Evolutionary conservation across 2,329 filamentous ascomycete genomes (phyloP).

Genomic region (Aspergillus piperis): DNA sequence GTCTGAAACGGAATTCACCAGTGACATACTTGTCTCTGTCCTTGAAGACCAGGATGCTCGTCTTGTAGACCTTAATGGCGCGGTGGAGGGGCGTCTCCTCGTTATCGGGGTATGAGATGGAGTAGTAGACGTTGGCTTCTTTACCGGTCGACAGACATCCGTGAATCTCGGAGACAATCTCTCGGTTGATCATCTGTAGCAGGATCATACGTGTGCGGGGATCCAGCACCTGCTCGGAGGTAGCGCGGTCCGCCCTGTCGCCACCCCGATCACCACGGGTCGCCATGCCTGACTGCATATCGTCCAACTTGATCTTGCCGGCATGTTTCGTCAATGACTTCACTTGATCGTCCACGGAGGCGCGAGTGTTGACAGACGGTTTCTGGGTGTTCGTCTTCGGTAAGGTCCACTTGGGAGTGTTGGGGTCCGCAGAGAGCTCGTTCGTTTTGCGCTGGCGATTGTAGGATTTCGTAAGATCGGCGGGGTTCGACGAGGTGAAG

Average conservation of each 20-base stretch:
- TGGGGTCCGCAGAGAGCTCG: slow-evolving; percentile 51
- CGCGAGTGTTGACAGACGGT: slow-evolving; percentile 74
- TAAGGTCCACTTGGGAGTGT: slow-evolving; percentile 56
- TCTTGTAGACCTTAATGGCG: slow-evolving; percentile 99
- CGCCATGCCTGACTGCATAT: slow-evolving; percentile 55
- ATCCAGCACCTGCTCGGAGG: slow-evolving; percentile 91
- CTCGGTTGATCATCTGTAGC: slow-evolving; percentile 91
- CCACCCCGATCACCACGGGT: slow-evolving; percentile 48
- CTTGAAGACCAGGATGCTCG: slow-evolving; percentile 95
- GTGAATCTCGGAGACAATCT: slow-evolving; percentile 85
- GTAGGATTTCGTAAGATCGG: slow-evolving; percentile 81
- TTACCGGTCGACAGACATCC: slow-evolving; percentile 96
- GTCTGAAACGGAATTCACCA: slow-evolving; percentile 88
- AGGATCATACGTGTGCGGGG: slow-evolving; percentile 93
- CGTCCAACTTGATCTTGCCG: slow-evolving; percentile 78
- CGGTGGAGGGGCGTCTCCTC: slow-evolving; percentile 64
- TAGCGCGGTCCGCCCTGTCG: slow-evolving; percentile 90
- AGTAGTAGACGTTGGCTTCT: slow-evolving; percentile 97
- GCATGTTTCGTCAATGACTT: slow-evolving; percentile 82
- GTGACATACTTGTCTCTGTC: slow-evolving; percentile 95
- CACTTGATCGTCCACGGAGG: slow-evolving; percentile 84
- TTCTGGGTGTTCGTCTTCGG: slow-evolving; percentile 77
- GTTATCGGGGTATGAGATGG: slow-evolving; percentile 62
- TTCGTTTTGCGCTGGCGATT: slow-evolving; percentile 77
- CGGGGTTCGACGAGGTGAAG: slow-evolving; percentile 57